phyloP scores from a whole-genome alignment of 2,329 filamentous ascomycete genomes.

The Chrysoporthe cubensis region DNA sequence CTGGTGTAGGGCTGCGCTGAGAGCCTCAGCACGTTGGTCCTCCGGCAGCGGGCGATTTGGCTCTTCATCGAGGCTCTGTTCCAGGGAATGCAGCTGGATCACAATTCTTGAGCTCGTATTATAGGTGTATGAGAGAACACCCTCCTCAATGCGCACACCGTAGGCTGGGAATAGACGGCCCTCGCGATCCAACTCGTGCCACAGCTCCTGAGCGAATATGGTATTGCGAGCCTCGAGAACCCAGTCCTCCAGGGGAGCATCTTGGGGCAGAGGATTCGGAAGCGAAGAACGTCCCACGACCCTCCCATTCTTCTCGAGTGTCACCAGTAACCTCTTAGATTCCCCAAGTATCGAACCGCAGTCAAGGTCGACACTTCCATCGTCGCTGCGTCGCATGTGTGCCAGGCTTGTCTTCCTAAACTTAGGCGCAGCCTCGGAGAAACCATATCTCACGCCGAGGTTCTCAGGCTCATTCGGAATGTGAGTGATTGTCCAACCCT shows the following conservation, averaged over 20 bases:
- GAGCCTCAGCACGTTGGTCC: slow-evolving; percentile 63
- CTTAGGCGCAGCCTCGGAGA: slow-evolving; percentile 67
- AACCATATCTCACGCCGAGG: slow-evolving; percentile 87
- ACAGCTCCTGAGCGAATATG: slow-evolving; percentile 83
- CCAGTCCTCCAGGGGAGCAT: slow-evolving; percentile 65
- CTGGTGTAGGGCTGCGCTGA: slow-evolving; percentile 72
- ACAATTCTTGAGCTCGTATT: slow-evolving; percentile 61
- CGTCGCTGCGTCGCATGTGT: slow-evolving; percentile 72
- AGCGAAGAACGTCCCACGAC: slow-evolving; percentile 61
- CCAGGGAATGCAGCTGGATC: slow-evolving; percentile 68
- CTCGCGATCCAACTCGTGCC: slow-evolving; percentile 86
- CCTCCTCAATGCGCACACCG: slow-evolving; percentile 67
- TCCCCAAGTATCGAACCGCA: slow-evolving; percentile 55
- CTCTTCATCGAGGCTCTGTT: slow-evolving; percentile 46
- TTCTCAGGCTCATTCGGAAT: slow-evolving; percentile 74
- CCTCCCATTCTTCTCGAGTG: slow-evolving; percentile 60
- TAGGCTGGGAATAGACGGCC: slow-evolving; percentile 73
- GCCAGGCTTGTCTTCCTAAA: slow-evolving; percentile 77
- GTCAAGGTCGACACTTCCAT: slow-evolving; percentile 78
- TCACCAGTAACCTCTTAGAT: slow-evolving; percentile 68
- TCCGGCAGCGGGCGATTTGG: slow-evolving; percentile 40
- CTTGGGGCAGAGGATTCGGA: slow-evolving; percentile 57
- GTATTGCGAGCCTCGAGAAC: slow-evolving; percentile 79
- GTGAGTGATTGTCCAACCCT: slow-evolving; percentile 84
- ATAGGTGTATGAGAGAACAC: slow-evolving; percentile 59